Evolutionary conservation across 1,284 basidiomycete genomes (phyloP), one percentile per base, ranked within the genome.

Genomic region (Melampsora americana): DNA sequence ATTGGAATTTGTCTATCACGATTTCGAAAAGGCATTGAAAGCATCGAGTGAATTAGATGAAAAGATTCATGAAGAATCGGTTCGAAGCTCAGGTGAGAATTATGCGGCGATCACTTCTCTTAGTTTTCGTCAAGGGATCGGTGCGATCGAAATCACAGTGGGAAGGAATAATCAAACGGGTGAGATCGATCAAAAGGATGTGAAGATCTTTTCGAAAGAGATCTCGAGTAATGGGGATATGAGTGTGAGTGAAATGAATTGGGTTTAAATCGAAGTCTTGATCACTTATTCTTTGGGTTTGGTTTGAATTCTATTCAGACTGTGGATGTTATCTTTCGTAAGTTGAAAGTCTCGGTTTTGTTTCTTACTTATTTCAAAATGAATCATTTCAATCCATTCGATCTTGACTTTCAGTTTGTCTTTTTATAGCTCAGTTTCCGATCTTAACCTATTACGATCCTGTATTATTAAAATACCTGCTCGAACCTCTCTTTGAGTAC

Each of bases 181-280:
- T 12, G 30, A 53, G 12, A 81, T 79, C 77, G 79, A 80, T 74
- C 79, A 78, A 1, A 77, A 77, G 32, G 81, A 82, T 76, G 80
- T 80, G 1, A 73, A 80, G 20, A 78, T 81, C 65, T 81, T 81
- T 78, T 79, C 81, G 72, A 82, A 82, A 71, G 81, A 82, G 73
- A 82, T 82, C 60, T 80, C 79, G 35, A 80, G 80, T 66, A 82
- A 82, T 70, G 81, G 81, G n/a, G 81, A 82, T 78, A 82, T 82
- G 81, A 71, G 68, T 73, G 71, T 75, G 35, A 68, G 73, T 28
- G 35, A 32, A 14, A n/a, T n/a, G n/a, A 12, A 42, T 42, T 42
- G 3, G 39, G 12, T 42, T 42, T 42, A 11, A 12, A 9, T 42
- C 12, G 39, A 9, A 1, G 5, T 42, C 1, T 42, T 42, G 5